Base-by-base conservation (phyloP, 2,329 filamentous ascomycete genomes). In the Cytospora leucostoma region DNA sequence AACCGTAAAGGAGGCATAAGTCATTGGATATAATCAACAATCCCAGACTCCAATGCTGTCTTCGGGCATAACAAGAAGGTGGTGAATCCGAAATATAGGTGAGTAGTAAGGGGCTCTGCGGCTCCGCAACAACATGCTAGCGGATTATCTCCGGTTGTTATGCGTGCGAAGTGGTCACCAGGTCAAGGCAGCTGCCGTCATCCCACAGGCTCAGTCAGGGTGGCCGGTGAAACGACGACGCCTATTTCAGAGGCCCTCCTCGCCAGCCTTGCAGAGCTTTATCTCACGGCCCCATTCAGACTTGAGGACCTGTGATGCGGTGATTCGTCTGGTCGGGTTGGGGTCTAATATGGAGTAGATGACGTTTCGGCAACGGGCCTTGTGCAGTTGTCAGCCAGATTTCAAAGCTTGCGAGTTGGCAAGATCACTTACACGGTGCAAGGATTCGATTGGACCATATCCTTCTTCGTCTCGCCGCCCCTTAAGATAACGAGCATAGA, bases 231-330 rank as follows among this genome's bases (percentile, higher is more conserved):
- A 66, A 66, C 65, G 70, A 68, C 73, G 72, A 72, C 67, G 63
- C 70, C 62, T 62, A 65, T 64, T 68, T 77, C 84, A 97, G 71
- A 96, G 88, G 63, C 95, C 95, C 82, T 98, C 93, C 78, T 98
- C 92, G 69, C 94, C 95, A 66, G 95, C 94, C 78, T 93, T 95
- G 81, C 95, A 99, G 63, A 98, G 84, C 79, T 93, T 96, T 77
- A 98, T 97, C 77, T 97, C 94, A 70, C 95, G 91, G 69, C 95
- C 93, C 95, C 95, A 99, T 80, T 99, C 95, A 5, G 94, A 98
- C 78, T 97, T 97, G 72, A 99, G 87, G 63, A 98, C 92, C 79
- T 99, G 95, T 49, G 93, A 94, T 64, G 95, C 94, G 35, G 93
- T 97, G 74, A 99, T 94, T 70, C 95, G 92, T 68, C 95, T 90